Evolutionary conservation across 2,329 filamentous ascomycete genomes (phyloP).

Genomic region (Reticulascus tulasneorum): DNA sequence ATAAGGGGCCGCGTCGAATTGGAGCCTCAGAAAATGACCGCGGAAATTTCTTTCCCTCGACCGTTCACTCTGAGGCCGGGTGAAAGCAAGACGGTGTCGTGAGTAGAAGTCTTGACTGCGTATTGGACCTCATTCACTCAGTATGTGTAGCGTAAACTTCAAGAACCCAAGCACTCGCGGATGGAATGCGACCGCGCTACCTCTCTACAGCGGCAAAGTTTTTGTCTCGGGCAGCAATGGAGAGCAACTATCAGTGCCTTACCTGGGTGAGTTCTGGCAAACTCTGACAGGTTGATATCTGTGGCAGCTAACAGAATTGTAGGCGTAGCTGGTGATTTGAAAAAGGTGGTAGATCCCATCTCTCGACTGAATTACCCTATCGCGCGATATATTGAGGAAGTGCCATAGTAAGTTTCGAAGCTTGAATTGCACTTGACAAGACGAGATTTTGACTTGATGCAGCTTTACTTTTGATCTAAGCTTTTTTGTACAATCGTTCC

Average conservation of each 20-base stretch:
- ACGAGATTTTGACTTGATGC: too few relatives aligned
- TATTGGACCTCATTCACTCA: too few relatives aligned
- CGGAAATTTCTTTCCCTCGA: constrained; percentile 15
- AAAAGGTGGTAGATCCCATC: constrained; percentile 12
- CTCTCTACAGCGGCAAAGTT: constrained; percentile 29
- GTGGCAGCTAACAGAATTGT: background rate
- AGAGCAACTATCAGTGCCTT: constrained; percentile 27
- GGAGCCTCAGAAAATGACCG: constrained; percentile 13
- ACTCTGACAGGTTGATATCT: too few relatives aligned
- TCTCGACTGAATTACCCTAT: constrained; percentile 6
- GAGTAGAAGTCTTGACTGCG: constrained; percentile 14
- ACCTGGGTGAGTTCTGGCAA: constrained; percentile 18
- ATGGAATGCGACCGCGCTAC: constrained; percentile 18
- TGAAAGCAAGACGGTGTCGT: constrained; percentile 21
- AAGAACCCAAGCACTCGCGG: constrained; percentile 20
- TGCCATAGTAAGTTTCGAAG: constrained; percentile 3
- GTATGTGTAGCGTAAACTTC: constrained; percentile 19
- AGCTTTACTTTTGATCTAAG: constrained; percentile 7
- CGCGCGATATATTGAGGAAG: background rate
- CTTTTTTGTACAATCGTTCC: constrained; percentile 8
- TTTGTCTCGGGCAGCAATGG: constrained; percentile 23
- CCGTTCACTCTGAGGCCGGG: constrained; percentile 21
- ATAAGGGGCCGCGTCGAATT: constrained; percentile 6
- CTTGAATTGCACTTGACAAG: too few relatives aligned
- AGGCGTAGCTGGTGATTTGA: constrained; percentile 16